Conservation (phyloP, 495 filamentous ascomycete species). For the Aspergillus steynii region DNA sequence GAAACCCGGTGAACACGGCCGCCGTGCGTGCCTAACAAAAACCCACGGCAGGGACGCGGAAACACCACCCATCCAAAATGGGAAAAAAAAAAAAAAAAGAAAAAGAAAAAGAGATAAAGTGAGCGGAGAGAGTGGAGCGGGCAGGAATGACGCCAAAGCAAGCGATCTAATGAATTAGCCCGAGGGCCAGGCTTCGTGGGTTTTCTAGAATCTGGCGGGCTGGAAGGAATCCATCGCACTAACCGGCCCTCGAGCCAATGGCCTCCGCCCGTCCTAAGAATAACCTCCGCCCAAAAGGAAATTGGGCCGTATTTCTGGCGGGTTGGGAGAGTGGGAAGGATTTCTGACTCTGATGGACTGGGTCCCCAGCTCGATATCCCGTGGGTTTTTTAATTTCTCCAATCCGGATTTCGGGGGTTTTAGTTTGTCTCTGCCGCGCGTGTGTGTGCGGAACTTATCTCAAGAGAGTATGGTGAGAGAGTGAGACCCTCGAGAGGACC, state of each 20-base stretch:
- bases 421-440: too few species aligned
- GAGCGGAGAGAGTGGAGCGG: conserved; percentile 14
- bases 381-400: too few species aligned
- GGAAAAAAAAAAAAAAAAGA: conserved; percentile 12
- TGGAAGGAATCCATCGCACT: neutral
- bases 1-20: too few species aligned
- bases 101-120: conserved; percentile 14
- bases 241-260: neutral
- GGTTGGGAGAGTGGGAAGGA: neutral
- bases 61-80: too few species aligned
- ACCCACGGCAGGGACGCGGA: too few species aligned
- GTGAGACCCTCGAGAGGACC: too few species aligned
- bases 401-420: too few species aligned
- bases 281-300: neutral
- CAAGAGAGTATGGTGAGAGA: too few species aligned
- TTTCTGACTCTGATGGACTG: neutral
- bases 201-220: conserved; percentile 22
- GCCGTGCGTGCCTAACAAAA: too few species aligned
- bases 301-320: too few species aligned
- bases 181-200: conserved; percentile 4
- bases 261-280: neutral
- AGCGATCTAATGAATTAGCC: conserved; percentile 17
- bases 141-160: conserved; percentile 17
- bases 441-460: too few species aligned
- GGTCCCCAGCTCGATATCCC: too few species aligned